Percentiles rank a stretch among this genome's conserved stretches.
phyloP scores from a whole-genome alignment of 306 rosid species.

The Vachellia pachyceras region DNA sequence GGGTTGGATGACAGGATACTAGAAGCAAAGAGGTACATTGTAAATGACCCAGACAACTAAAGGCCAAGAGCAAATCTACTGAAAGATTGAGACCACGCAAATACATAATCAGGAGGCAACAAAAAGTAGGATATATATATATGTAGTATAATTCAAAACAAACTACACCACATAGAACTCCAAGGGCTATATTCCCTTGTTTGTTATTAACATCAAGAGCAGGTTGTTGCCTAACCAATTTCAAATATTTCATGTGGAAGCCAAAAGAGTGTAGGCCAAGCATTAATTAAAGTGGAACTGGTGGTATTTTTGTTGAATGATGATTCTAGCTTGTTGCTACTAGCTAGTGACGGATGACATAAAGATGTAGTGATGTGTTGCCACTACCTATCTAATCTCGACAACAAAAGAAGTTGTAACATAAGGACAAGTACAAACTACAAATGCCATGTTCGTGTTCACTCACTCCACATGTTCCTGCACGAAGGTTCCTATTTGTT shows the following conservation, averaged over 20 bases:
- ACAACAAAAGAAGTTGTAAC: slow-evolving; percentile 20
- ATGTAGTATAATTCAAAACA: not conserved
- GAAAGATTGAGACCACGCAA: not conserved
- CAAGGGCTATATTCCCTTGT: slow-evolving; percentile 14
- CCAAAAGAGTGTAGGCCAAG: slow-evolving; percentile 17
- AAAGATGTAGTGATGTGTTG: slow-evolving; percentile 40
- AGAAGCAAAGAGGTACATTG: not conserved
- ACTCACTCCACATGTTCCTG: slow-evolving; percentile 24
- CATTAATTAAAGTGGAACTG: slow-evolving; percentile 20
- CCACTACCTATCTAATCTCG: slow-evolving; percentile 24
- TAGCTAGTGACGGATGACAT: slow-evolving; percentile 36
- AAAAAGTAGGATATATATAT: not conserved
- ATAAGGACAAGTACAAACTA: slow-evolving; percentile 44
- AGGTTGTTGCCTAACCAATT: slow-evolving; percentile 32
- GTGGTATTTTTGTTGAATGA: slow-evolving; percentile 29
- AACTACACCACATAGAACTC: not conserved
- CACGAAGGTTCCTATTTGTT: slow-evolving; percentile 59
- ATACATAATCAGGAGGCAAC: not conserved
- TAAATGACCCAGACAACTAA: not conserved
- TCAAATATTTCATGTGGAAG: slow-evolving; percentile 8
- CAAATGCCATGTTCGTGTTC: slow-evolving; percentile 44
- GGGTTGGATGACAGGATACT: not conserved
- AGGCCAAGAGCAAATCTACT: slow-evolving; percentile 14
- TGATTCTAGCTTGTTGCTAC: slow-evolving; percentile 30
- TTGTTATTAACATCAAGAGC: slow-evolving; percentile 32